Evolutionary conservation across 2,329 filamentous ascomycete genomes (phyloP).

Genomic region (Cadophora luteo-olivacea): DNA sequence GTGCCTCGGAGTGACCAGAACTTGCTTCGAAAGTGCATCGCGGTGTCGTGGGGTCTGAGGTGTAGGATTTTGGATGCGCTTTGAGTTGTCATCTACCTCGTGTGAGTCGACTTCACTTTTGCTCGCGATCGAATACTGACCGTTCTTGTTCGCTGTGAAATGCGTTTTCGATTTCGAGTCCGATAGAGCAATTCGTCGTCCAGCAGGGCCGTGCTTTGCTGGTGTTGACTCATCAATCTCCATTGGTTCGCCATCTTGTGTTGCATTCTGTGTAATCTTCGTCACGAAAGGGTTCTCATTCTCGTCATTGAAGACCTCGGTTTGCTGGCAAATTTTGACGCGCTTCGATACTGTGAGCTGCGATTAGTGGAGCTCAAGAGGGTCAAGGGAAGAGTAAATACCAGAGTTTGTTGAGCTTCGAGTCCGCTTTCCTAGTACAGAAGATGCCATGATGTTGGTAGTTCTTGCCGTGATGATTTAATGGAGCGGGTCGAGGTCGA

Average conservation of each 20-base stretch:
- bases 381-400: conserved; percentile 38
- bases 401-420: conserved; percentile 48
- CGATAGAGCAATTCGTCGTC: conserved; percentile 51
- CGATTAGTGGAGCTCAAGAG: conserved; percentile 20
- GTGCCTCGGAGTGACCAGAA: conserved; percentile 82
- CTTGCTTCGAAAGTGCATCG: conserved; percentile 74
- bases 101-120: conserved; percentile 31
- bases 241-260: conserved; percentile 50
- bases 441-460: conserved; percentile 42
- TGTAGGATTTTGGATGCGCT: conserved; percentile 61
- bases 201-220: conserved; percentile 54
- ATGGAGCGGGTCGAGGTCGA: conserved; percentile 21
- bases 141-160: conserved; percentile 9
- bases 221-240: conserved; percentile 53
- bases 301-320: conserved; percentile 64
- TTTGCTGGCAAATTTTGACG: conserved; percentile 53
- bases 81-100: conserved; percentile 51
- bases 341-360: conserved; percentile 41
- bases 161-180: conserved; percentile 51
- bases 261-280: conserved; percentile 41
- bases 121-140: conserved; percentile 8
- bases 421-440: conserved; percentile 55
- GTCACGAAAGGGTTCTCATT: conserved; percentile 66
- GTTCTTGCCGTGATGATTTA: conserved; percentile 28
- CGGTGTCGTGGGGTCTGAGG: conserved; percentile 79